Conservation (phyloP, 2,329 filamentous ascomycete genomes). For the Coniochaeta sp. region DNA sequence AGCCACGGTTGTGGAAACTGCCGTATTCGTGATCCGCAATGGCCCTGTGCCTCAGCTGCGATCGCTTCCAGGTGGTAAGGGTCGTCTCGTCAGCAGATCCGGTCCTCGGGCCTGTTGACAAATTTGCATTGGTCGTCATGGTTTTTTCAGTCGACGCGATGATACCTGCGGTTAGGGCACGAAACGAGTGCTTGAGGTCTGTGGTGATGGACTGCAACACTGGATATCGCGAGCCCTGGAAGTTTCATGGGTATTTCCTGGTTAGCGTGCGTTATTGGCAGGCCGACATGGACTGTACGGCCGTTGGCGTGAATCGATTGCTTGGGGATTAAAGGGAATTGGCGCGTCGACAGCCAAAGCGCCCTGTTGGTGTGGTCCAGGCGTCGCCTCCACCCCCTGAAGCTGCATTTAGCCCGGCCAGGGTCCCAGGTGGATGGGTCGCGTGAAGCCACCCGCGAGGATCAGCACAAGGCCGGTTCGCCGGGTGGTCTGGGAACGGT, state of each 20-base stretch:
- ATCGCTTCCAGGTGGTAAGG: no score
- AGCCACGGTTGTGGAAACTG: no score
- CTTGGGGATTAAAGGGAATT: background rate
- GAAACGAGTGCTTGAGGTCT: background rate
- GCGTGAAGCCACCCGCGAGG: slow-evolving; percentile 7
- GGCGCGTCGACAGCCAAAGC: background rate
- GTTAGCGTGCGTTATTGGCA: background rate
- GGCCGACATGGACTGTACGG: background rate
- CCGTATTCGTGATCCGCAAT: background rate
- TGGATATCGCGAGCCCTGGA: background rate
- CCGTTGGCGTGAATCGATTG: background rate
- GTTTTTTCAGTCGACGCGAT: background rate
- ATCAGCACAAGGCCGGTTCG: slow-evolving; percentile 4
- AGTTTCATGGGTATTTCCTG: background rate
- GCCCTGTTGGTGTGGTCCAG: background rate
- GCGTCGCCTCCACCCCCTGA: background rate
- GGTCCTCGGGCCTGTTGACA: background rate
- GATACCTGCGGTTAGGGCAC: background rate
- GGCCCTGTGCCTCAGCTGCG: background rate
- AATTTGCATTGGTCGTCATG: background rate
- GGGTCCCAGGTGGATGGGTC: slow-evolving; percentile 5
- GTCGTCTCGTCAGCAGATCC: background rate
- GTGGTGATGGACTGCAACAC: background rate
- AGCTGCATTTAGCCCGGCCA: slow-evolving; percentile 3
- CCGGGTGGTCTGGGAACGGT: slow-evolving; percentile 2